Evolutionary conservation across 257 asterid species (phyloP).

Genomic region (Echium plantagineum): DNA sequence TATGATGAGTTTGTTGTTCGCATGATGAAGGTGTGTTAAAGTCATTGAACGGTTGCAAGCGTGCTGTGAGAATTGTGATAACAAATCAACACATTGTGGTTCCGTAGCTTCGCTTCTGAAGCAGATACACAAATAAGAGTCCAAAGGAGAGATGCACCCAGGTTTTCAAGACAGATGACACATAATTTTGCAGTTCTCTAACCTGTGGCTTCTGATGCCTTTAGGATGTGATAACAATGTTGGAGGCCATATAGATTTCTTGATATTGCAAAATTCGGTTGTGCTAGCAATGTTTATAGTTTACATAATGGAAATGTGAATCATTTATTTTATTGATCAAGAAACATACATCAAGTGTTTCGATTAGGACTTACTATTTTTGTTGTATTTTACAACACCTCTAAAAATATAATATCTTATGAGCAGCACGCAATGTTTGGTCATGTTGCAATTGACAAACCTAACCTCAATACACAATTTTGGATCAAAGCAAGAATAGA

Average conservation of each 20-base stretch:
- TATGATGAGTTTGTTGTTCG: slow-evolving; percentile 20
- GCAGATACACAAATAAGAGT: slow-evolving; percentile 49
- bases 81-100: slow-evolving; percentile 91
- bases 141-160: neutral
- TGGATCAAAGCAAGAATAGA: too few species aligned
- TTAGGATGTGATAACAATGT: neutral
- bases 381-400: too few species aligned
- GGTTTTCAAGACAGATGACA: too few species aligned
- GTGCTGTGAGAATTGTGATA: slow-evolving; percentile 79
- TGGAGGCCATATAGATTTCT: neutral
- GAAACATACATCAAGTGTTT: too few species aligned
- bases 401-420: too few species aligned
- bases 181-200: neutral
- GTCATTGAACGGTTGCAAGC: slow-evolving; percentile 62
- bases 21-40: slow-evolving; percentile 56
- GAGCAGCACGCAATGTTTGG: too few species aligned
- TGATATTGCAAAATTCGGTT: neutral
- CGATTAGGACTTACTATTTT: too few species aligned
- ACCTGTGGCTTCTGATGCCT: neutral
- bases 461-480: too few species aligned
- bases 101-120: slow-evolving; percentile 65
- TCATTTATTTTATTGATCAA: too few species aligned
- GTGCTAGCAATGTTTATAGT: too few species aligned
- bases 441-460: too few species aligned
- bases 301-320: neutral